Evolutionary conservation across 139 green algal species (phyloP), one percentile per base, ranked within the genome.

Genomic region (Coelastrella sp.): DNA sequence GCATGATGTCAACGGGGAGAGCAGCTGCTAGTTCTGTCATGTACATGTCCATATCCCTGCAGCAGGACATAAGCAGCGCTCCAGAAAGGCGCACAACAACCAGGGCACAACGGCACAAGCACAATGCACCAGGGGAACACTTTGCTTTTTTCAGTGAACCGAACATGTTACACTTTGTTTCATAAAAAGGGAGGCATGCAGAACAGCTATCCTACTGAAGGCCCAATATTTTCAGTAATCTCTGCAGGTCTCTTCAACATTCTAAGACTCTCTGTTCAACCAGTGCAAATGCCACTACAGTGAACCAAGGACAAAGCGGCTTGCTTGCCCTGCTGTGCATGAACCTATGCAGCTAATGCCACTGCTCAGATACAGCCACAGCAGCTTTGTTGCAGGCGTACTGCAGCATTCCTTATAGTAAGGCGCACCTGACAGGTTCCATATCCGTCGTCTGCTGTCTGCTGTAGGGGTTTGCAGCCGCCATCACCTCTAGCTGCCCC

Each of bases 1-100:
- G 97, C 97, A 99, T 99, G 14, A 99, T 87, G 90, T 99, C 98
- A 25, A 99, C 94, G 0, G 97, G 97, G 72, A 99, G 85, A 6
- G 92, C 93, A 0, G 93, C 92, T 4, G 94, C 95, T 58, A 99
- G 92, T 93, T 98, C 94, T 6, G 93, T 93, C 63, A 98, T 80
- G 14, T 85, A 61, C 90, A 96, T 89, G 93, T 98, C 96, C 72
- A 94, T 92, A 58, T 98, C 96, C 89, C 95, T 97, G 93, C 60
- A 78, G n/a, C 22, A 82, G 8, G 20, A 14, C 25, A 82, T 0
- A 10, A 78, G 70, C 70, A 78, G 70, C 70, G 35, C 35, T 49
- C 35, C 8, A n/a, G 1, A 78, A 20, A 19, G 25, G 70, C 70
- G 11, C 35, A 49, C 35, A 49, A 49, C 35, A 49, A 49, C 1